phyloP scores from a whole-genome alignment of 257 asterid genomes.

The Osmanthus fragrans region DNA sequence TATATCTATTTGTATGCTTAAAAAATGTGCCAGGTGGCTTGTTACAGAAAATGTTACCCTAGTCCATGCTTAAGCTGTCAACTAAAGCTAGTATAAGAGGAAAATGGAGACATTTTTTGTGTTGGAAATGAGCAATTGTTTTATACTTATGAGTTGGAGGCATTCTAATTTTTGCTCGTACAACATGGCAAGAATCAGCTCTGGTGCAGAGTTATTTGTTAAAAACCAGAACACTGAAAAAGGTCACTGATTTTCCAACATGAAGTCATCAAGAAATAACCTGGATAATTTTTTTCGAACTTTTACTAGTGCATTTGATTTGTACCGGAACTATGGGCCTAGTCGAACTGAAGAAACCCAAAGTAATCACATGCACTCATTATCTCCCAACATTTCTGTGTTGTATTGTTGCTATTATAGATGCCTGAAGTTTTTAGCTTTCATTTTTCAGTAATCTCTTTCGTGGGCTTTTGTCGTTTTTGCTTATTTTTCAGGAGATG shows the following conservation, averaged over 20 bases:
- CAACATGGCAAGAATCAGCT: constrained; percentile 10
- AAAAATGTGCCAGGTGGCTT: not conserved
- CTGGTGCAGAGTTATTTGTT: not conserved
- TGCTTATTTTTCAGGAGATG: not conserved
- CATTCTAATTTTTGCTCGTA: not conserved
- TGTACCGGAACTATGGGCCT: not conserved
- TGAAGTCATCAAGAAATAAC: not conserved
- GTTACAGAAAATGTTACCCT: not conserved
- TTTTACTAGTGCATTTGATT: not conserved
- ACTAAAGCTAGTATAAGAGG: not conserved
- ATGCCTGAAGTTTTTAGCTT: not conserved
- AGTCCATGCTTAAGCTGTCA: not conserved
- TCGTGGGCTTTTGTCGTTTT: not conserved
- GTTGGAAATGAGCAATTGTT: not conserved
- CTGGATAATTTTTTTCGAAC: constrained; percentile 2
- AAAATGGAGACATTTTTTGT: not conserved
- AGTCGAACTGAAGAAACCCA: no score
- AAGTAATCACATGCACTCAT: not conserved
- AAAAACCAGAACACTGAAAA: not conserved
- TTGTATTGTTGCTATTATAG: not conserved
- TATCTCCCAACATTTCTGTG: not conserved
- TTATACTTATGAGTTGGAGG: not conserved
- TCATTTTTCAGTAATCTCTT: not conserved
- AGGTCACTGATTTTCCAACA: not conserved
- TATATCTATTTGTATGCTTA: not conserved